Evolutionary conservation across 1,284 basidiomycete species (phyloP).

Genomic region (Pascua sp.): DNA sequence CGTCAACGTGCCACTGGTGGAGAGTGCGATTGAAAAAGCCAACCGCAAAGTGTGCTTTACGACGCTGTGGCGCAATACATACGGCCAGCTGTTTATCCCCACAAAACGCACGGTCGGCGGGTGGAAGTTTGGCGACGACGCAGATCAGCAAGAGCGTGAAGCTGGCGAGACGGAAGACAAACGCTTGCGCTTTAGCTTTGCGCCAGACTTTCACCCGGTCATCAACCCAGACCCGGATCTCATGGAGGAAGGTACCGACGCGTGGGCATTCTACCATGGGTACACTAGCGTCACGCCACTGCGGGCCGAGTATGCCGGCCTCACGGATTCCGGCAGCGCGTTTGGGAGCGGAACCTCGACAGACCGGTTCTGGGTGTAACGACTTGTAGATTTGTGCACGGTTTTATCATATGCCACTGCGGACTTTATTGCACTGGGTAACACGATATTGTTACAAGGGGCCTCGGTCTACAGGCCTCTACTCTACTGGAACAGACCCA

Average conservation of each 20-base stretch:
- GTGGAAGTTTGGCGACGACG: conserved; percentile 8
- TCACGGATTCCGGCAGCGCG: conserved; percentile 19
- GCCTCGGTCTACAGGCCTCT: too few species aligned
- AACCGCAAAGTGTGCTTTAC: conserved; percentile 44
- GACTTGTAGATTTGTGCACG: too few species aligned
- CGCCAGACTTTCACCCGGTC: conserved; percentile 68
- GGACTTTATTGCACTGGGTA: too few species aligned
- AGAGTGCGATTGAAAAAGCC: conserved; percentile 28
- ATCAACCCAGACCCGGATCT: conserved; percentile 60
- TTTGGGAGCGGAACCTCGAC: conserved; percentile 15
- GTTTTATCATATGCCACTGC: too few species aligned
- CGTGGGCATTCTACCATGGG: conserved; percentile 52
- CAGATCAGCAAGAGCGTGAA: conserved; percentile 1
- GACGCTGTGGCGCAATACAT: conserved; percentile 47
- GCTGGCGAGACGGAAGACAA: conserved; percentile 1
- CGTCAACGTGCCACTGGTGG: conserved; percentile 48
- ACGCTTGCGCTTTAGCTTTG: conserved; percentile 69
- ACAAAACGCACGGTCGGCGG: conserved; percentile 6
- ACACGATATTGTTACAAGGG: too few species aligned
- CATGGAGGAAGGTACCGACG: conserved; percentile 72
- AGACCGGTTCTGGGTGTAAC: conserved; percentile 13
- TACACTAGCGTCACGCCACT: conserved; percentile 40
- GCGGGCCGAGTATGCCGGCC: conserved; percentile 31
- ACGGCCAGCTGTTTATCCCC: conserved; percentile 40
- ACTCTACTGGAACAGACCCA: background rate